Base-by-base conservation (phyloP, 1,284 basidiomycete species). In the Ganoderma sp. region DNA sequence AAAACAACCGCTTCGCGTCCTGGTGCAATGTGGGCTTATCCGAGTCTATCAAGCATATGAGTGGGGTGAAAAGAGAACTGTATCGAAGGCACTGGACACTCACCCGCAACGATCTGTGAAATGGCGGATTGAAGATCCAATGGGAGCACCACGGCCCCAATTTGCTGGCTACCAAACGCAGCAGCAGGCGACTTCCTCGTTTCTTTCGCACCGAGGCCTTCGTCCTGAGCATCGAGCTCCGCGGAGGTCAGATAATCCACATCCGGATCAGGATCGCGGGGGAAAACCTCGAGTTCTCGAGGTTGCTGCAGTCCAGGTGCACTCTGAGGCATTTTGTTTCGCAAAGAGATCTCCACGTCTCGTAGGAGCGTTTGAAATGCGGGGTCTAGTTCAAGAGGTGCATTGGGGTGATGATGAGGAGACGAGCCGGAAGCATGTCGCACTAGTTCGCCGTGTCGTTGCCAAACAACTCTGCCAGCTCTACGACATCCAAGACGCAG, bases 171-270 rank as follows among this genome's bases (percentile, higher is more conserved):
- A 19, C 94, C 95, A 78, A 94, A 91, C 15, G 84, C 79, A 25
- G 94, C 92, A 37, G 94, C 94, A 62, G 94, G 93, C 28, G 93
- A 94, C 75, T 92, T 91, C 67, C 92, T 81, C 57, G 85, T 81
- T 63, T 84, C 82, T 64, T 80, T 77, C 15, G 73, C 75, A 42
- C 80, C 78, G 22, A 79, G 77, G 7, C 79, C 79, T 22, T 78
- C 77, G 60, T 76, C 77, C 25, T 78, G 68, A 32, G 65, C 60
- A 32, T 64, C 73, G 65, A 73, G 67, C 71, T 78, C 78, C 48
- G 77, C 78, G 37, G 73, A 67, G 8, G 73, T 73, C 66, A 75
- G 61, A 63, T 75, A 73, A 56, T 77, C 76, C 39, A 77, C 74
- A 52, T 74, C 69, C 58, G 73, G 45, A 22, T 77, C 73, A 37